These are phyloP conservation scores for Penicillium sp. DNA, from an alignment of 2,329 filamentous ascomycete species.

Conservation along the genomic window DNA sequence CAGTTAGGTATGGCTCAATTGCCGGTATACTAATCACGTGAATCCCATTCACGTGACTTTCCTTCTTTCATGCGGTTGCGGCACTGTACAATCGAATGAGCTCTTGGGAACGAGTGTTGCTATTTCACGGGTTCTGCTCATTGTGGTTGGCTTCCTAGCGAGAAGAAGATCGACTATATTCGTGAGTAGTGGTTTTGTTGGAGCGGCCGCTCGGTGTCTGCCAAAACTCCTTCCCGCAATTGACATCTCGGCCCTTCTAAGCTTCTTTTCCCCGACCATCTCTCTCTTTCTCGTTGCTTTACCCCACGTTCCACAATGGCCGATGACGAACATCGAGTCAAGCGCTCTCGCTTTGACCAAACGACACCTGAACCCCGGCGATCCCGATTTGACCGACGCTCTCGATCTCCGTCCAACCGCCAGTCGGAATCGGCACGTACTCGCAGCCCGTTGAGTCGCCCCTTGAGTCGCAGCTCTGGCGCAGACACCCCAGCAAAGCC, in stretches of 20 bases:
- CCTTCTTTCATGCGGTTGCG: not conserved
- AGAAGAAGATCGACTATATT: not conserved
- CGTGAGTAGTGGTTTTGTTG: not conserved
- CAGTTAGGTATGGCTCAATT: not conserved
- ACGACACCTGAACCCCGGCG: slow-evolving; percentile 75
- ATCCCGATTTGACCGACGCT: slow-evolving; percentile 88
- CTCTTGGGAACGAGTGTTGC: not conserved
- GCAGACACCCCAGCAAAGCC: slow-evolving; percentile 43
- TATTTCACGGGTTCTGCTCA: not conserved
- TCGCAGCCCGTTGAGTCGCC: slow-evolving; percentile 68
- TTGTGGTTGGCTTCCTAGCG: not conserved
- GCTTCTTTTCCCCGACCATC: slow-evolving; percentile 5
- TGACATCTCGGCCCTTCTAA: slow-evolving; percentile 8
- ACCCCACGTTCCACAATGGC: slow-evolving; percentile 54
- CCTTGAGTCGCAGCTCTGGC: slow-evolving; percentile 43
- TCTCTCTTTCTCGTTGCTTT: not conserved
- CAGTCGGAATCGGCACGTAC: slow-evolving; percentile 69
- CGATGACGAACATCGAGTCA: slow-evolving; percentile 69
- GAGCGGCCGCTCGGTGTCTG: slow-evolving; percentile 16
- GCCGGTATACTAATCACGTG: slow-evolving; percentile 9
- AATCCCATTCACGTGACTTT: not conserved
- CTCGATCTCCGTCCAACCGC: slow-evolving; percentile 70
- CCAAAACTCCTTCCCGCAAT: slow-evolving; percentile 22
- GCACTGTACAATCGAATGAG: not conserved
- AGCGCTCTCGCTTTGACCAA: slow-evolving; percentile 93